Evolutionary conservation across 805 yeast species (phyloP).

Genomic region (Cyberlindnera saturnus): DNA sequence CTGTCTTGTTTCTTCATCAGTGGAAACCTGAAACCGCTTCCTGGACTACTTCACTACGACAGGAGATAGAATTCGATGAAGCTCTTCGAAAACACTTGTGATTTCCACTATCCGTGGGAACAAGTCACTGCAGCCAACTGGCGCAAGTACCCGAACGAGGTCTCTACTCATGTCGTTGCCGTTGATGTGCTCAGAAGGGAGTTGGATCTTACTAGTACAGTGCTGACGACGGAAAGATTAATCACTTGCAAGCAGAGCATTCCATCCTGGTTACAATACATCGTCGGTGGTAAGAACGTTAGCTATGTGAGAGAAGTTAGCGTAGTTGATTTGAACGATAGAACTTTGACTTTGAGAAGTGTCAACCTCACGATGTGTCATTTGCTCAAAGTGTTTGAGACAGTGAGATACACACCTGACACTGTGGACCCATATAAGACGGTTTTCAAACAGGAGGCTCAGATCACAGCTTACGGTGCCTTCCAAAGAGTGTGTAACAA

Average conservation of each 20-base stretch:
- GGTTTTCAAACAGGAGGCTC: conserved; percentile 73
- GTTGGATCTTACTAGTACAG: conserved; percentile 43
- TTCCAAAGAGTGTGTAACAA: conserved; percentile 67
- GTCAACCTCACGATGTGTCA: conserved; percentile 78
- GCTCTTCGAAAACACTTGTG: conserved; percentile 63
- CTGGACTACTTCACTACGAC: too few species aligned
- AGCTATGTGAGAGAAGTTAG: conserved; percentile 88
- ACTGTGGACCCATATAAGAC: conserved; percentile 49
- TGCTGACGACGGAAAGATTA: conserved; percentile 74
- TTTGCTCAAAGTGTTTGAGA: conserved; percentile 74
- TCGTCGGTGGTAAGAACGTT: conserved; percentile 67
- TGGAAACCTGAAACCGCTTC: too few species aligned
- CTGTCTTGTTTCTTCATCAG: too few species aligned
- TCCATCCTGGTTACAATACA: conserved; percentile 70
- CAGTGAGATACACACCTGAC: conserved; percentile 78
- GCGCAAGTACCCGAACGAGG: conserved; percentile 94
- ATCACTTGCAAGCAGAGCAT: conserved; percentile 84
- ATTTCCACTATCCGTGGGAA: conserved; percentile 84
- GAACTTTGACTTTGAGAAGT: conserved; percentile 74
- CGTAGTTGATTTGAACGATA: conserved; percentile 62
- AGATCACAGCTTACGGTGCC: conserved; percentile 78
- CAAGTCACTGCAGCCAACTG: conserved; percentile 94
- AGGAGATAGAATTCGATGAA: conserved; percentile 46
- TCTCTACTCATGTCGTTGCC: conserved; percentile 86
- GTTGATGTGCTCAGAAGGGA: conserved; percentile 84